phyloP scores from a whole-genome alignment of 2,329 filamentous ascomycete genomes.

The Teratosphaeriaceae sp. region DNA sequence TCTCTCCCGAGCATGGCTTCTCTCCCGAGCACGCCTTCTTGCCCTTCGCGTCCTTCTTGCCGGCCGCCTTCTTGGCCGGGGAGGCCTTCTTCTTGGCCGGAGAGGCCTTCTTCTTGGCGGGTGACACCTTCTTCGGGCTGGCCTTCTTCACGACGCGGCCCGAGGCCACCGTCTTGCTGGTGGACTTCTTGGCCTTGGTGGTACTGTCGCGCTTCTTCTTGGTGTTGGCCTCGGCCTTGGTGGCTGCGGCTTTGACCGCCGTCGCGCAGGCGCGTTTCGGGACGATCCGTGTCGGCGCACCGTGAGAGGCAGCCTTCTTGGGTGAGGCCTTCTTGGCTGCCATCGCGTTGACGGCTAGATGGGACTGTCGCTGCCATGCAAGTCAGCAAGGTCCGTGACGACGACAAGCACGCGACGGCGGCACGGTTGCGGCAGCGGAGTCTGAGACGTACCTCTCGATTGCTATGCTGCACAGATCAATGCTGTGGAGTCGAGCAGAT shows the following conservation, averaged over 20 bases:
- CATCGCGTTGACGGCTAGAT: neutral
- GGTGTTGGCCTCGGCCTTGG: slow-evolving; percentile 1
- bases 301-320: slow-evolving; percentile 2
- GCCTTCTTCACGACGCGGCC: slow-evolving; percentile 9
- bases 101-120: slow-evolving; percentile 1
- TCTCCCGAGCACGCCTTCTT: neutral
- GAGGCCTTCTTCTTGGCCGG: neutral
- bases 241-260: neutral
- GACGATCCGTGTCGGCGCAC: slow-evolving; percentile 1
- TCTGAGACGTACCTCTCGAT: too few relatives aligned
- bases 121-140: slow-evolving; percentile 2
- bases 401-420: neutral
- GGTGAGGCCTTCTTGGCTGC: neutral
- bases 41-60: neutral
- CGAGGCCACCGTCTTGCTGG: slow-evolving; percentile 6
- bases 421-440: too few relatives aligned
- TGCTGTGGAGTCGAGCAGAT: neutral
- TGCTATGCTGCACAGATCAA: too few relatives aligned
- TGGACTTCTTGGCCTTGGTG: slow-evolving; percentile 9
- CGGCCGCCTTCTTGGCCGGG: neutral
- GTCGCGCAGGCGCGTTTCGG: neutral
- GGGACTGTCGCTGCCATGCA: neutral
- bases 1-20: neutral
- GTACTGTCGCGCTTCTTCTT: slow-evolving; percentile 2
- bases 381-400: neutral